Percentiles rank a stretch among this genome's conserved stretches.
phyloP scores from a whole-genome alignment of 2,329 filamentous ascomycete genomes.

The Hypoxylon sp. region DNA sequence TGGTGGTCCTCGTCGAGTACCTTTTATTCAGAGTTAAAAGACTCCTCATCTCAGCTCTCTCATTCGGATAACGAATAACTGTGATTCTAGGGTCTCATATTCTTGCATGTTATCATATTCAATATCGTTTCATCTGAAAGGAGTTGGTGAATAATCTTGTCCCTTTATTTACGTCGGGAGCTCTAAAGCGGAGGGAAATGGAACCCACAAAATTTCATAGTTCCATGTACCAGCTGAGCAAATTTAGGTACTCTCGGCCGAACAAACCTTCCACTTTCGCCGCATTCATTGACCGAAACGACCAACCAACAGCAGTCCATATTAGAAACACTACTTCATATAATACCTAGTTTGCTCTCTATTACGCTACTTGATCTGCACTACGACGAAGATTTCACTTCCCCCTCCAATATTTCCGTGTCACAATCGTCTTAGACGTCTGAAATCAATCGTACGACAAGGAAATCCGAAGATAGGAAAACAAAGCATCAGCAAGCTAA shows the following conservation, averaged over 20 bases:
- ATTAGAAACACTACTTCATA: conserved; percentile 13
- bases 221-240: conserved; percentile 2
- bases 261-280: conserved; percentile 9
- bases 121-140: background rate
- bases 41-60: background rate
- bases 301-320: conserved; percentile 10
- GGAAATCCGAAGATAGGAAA: background rate
- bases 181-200: background rate
- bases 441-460: background rate
- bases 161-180: conserved; percentile 1
- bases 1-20: background rate
- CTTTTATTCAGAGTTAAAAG: background rate
- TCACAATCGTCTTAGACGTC: background rate
- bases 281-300: conserved; percentile 9
- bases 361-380: background rate
- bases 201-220: conserved; percentile 28
- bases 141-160: background rate
- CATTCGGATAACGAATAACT: background rate
- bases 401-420: background rate
- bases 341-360: background rate
- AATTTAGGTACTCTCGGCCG: conserved; percentile 1
- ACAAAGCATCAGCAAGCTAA: conserved; percentile 32
- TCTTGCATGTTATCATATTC: background rate
- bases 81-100: background rate
- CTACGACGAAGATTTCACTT: background rate